A percentile compares a stretch with the other conserved stretches of the same genome.
These are phyloP conservation scores for Magnusiomyces clavatus DNA, from an alignment of 1,139 yeast species.

Conservation along the genomic window DNA sequence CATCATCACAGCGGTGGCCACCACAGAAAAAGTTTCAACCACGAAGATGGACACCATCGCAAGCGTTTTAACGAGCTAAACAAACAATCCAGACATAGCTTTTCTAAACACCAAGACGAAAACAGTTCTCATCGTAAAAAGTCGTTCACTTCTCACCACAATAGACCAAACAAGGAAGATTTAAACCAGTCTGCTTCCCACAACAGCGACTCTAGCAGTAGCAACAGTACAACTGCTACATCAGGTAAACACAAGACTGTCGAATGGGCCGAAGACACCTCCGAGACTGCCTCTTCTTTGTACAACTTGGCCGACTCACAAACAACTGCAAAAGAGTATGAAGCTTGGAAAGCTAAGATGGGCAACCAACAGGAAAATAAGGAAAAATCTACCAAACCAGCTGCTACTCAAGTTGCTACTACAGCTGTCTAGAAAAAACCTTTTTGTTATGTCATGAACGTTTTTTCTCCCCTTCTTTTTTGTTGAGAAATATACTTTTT, in stretches of 20 bases:
- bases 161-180: neutral
- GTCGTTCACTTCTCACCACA: neutral
- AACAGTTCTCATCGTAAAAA: neutral
- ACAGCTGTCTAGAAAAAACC: no score
- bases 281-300: neutral
- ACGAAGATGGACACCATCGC: constrained; percentile 13
- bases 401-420: no score
- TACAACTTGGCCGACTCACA: neutral
- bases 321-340: neutral
- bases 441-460: no score
- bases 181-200: neutral
- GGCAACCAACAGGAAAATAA: neutral
- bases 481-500: no score
- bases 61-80: constrained; percentile 13
- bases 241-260: no score
- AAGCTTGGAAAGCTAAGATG: neutral
- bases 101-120: constrained; percentile 3
- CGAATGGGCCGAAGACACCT: neutral
- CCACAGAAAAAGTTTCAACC: constrained; percentile 15
- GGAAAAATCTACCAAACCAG: no score
- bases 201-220: neutral
- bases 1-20: constrained; percentile 10
- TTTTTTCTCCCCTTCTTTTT: no score
- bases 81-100: constrained; percentile 7
- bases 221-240: no score